phyloP scores from a whole-genome alignment of 2,329 filamentous ascomycete genomes.

The Fusarium bulbicola region DNA sequence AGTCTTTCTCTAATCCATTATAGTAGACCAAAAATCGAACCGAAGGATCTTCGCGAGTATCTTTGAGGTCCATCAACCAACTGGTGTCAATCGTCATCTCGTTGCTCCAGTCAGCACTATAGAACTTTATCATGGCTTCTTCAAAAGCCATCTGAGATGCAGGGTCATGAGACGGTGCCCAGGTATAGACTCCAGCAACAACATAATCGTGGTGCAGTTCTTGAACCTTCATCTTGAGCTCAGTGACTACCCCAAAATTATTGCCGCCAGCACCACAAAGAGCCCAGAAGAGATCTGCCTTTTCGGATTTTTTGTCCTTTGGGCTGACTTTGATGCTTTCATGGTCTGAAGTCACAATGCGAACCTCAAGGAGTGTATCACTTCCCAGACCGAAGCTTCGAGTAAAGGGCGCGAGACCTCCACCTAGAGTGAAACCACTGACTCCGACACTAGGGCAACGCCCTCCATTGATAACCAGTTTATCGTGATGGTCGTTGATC shows the following conservation, averaged over 20 bases:
- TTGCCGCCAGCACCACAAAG: conserved; percentile 52
- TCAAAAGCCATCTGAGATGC: neutral
- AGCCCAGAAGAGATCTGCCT: conserved; percentile 54
- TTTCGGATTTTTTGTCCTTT: accelerated
- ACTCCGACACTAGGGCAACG: conserved; percentile 50
- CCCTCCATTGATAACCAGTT: conserved; percentile 44
- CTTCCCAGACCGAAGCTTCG: conserved; percentile 30
- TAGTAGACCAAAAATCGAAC: conserved; percentile 29
- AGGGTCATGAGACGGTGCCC: neutral
- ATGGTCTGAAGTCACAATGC: conserved; percentile 2
- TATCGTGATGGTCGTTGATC: conserved; percentile 34
- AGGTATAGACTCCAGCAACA: conserved; percentile 40
- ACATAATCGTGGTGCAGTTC: conserved; percentile 18
- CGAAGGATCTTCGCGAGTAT: neutral
- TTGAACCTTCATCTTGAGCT: conserved; percentile 43
- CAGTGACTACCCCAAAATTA: conserved; percentile 51
- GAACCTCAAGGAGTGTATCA: conserved; percentile 7
- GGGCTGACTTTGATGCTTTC: neutral
- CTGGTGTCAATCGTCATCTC: conserved; percentile 43
- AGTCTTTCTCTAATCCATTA: conserved; percentile 5
- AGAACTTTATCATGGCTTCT: conserved; percentile 40
- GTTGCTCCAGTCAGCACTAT: conserved; percentile 38
- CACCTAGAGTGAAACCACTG: conserved; percentile 51
- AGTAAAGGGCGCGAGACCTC: conserved; percentile 48
- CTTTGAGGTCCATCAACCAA: conserved; percentile 26